Conservation (phyloP, 306 rosid species). For the Hylodesmum podocarpum region DNA sequence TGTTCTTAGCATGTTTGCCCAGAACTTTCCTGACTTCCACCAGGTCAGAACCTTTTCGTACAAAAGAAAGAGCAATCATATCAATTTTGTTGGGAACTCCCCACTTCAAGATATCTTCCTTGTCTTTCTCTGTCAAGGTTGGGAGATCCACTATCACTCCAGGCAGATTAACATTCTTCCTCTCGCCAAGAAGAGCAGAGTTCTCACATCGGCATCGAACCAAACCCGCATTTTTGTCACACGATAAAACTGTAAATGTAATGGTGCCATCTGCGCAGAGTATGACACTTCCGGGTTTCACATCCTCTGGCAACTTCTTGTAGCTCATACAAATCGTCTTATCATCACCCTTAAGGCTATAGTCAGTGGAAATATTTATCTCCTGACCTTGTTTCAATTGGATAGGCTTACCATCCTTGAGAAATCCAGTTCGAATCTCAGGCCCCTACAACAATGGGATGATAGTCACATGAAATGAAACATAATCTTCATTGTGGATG, state of each 20-base stretch:
- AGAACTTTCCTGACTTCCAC: conserved; percentile 80
- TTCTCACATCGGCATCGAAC: conserved; percentile 91
- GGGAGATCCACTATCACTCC: conserved; percentile 96
- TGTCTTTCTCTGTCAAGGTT: conserved; percentile 89
- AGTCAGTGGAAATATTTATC: conserved; percentile 86
- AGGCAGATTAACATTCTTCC: conserved; percentile 95
- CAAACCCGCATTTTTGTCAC: conserved; percentile 63
- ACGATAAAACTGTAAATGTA: conserved; percentile 70
- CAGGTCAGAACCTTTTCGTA: conserved; percentile 93
- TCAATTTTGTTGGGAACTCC: conserved; percentile 90
- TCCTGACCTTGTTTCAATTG: conserved; percentile 77
- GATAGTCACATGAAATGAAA: background rate
- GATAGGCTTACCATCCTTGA: conserved; percentile 79
- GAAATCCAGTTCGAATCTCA: conserved; percentile 97
- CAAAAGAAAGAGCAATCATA: conserved; percentile 96
- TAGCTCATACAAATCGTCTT: conserved; percentile 88
- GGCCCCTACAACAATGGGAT: conserved; percentile 69
- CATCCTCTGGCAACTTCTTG: conserved; percentile 88
- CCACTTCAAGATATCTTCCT: conserved; percentile 85
- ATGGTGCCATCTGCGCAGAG: conserved; percentile 97
- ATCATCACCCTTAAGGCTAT: conserved; percentile 82
- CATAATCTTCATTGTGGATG: background rate
- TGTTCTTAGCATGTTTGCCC: conserved; percentile 80
- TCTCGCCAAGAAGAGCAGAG: conserved; percentile 89
- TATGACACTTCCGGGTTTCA: conserved; percentile 83